Evolutionary conservation across 495 filamentous ascomycete genomes (phyloP).

Genomic region (Bryoglossum gracile): DNA sequence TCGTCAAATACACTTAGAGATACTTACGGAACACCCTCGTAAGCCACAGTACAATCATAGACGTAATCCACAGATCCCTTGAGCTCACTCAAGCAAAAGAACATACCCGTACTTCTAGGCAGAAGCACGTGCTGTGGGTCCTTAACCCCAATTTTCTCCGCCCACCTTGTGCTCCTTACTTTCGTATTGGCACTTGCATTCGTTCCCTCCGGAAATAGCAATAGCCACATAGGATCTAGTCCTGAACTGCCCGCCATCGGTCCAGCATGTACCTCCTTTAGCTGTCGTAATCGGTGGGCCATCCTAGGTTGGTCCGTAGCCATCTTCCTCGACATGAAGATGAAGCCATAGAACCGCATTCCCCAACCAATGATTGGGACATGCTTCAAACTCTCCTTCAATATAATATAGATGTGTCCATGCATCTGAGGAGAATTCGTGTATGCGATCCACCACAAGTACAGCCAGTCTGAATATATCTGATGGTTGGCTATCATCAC

Average conservation of each 20-base stretch:
- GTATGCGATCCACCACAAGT: conserved; percentile 83
- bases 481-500: conserved; percentile 82
- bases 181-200: conserved; percentile 64
- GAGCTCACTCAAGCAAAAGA: conserved; percentile 68
- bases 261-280: conserved; percentile 47
- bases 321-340: conserved; percentile 81
- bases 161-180: conserved; percentile 56
- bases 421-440: conserved; percentile 59
- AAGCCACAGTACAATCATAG: conserved; percentile 81
- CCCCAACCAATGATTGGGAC: conserved; percentile 70
- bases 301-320: conserved; percentile 65
- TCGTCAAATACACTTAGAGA: background rate
- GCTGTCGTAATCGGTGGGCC: conserved; percentile 58
- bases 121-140: conserved; percentile 63
- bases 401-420: conserved; percentile 77
- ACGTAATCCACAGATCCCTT: conserved; percentile 66
- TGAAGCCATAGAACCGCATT: conserved; percentile 78
- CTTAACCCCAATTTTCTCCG: conserved; percentile 56
- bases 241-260: conserved; percentile 43
- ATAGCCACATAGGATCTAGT: conserved; percentile 75
- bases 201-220: conserved; percentile 80
- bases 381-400: conserved; percentile 74
- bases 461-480: conserved; percentile 83
- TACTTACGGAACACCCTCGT: conserved; percentile 71
- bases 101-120: conserved; percentile 68